phyloP scores from a whole-genome alignment of 2,329 filamentous ascomycete species.

The Parascedosporium putredinis region DNA sequence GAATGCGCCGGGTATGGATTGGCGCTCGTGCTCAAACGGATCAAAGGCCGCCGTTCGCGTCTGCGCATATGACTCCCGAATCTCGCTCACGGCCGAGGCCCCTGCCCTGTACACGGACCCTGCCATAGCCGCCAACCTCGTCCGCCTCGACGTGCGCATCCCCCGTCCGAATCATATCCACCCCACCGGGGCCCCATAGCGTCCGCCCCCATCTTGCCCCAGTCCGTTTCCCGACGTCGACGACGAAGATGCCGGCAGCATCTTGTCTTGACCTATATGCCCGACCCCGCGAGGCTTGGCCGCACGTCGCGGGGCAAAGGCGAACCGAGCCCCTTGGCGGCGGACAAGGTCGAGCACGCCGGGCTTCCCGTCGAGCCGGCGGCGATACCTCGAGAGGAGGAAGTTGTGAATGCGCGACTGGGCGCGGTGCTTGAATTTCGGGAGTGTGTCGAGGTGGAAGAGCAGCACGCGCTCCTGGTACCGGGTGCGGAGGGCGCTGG shows the following conservation, averaged over 20 bases:
- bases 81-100: conserved; percentile 46
- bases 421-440: conserved; percentile 56
- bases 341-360: conserved; percentile 33
- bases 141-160: conserved; percentile 58
- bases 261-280: conserved; percentile 2
- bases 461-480: conserved; percentile 56
- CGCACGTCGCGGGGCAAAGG: conserved; percentile 15
- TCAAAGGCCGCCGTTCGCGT: conserved; percentile 29
- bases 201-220: conserved; percentile 1
- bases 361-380: conserved; percentile 33
- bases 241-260: neutral
- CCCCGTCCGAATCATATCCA: conserved; percentile 9
- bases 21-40: conserved; percentile 18
- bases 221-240: neutral
- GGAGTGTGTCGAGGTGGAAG: conserved; percentile 67
- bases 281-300: conserved; percentile 17
- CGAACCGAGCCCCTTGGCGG: conserved; percentile 25
- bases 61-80: conserved; percentile 49
- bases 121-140: conserved; percentile 61
- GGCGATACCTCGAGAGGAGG: conserved; percentile 54
- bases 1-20: conserved; percentile 62
- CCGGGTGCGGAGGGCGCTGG: conserved; percentile 47
- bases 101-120: conserved; percentile 46
- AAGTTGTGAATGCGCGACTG: conserved; percentile 71
- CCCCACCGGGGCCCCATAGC: too few species aligned